Percentiles rank a stretch among this genome's conserved stretches.
These are phyloP conservation scores for Collybiopsis confluens DNA, from an alignment of 768 basidiomycete genomes.

Conservation along the genomic window DNA sequence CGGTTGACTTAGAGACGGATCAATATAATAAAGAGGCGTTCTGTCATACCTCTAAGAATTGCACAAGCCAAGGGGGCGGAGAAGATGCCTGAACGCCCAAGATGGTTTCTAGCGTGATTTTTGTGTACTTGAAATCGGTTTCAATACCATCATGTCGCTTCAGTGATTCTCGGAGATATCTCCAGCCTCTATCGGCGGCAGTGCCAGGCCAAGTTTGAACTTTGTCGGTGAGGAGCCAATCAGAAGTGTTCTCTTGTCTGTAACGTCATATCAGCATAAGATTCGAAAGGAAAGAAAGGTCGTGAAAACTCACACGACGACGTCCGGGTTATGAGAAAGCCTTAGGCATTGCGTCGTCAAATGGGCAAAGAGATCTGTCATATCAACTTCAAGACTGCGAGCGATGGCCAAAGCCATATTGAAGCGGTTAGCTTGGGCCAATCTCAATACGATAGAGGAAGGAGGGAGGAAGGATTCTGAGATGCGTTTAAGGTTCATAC, in stretches of 20 bases:
- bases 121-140: slow-evolving; percentile 73
- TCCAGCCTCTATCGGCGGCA: slow-evolving; percentile 77
- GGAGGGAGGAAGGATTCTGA: slow-evolving; percentile 53
- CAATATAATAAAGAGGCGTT: too few species aligned
- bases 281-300: slow-evolving; percentile 5
- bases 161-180: slow-evolving; percentile 78
- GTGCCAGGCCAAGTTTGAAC: slow-evolving; percentile 83
- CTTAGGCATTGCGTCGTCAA: slow-evolving; percentile 78
- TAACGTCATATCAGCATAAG: slow-evolving; percentile 3
- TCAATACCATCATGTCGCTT: slow-evolving; percentile 70
- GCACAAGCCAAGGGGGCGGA: slow-evolving; percentile 83
- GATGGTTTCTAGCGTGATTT: slow-evolving; percentile 73
- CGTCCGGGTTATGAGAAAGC: slow-evolving; percentile 59
- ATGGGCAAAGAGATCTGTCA: slow-evolving; percentile 79
- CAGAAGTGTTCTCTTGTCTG: slow-evolving; percentile 67
- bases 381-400: slow-evolving; percentile 72
- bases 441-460: slow-evolving; percentile 65
- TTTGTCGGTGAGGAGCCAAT: slow-evolving; percentile 83
- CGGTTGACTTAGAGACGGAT: neutral
- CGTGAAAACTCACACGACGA: slow-evolving; percentile 44
- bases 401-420: slow-evolving; percentile 77
- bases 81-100: slow-evolving; percentile 59
- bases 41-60: slow-evolving; percentile 65
- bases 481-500: slow-evolving; percentile 16
- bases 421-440: slow-evolving; percentile 76